Conservation (phyloP, 768 basidiomycete genomes). For the Boletus rex-veris region DNA sequence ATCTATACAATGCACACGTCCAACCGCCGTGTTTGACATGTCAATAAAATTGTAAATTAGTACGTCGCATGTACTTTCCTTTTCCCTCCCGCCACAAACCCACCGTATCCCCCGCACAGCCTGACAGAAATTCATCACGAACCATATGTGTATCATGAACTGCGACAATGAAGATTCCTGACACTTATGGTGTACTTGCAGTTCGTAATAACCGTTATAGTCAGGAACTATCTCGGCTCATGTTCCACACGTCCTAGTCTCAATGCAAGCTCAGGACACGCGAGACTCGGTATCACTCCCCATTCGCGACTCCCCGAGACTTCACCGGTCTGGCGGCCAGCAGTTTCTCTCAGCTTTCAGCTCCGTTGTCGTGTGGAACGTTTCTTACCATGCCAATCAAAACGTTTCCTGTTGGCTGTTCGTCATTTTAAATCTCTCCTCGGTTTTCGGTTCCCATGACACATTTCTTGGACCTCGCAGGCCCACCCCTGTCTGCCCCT, state of each 20-base stretch:
- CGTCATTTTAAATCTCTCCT: constrained; percentile 10
- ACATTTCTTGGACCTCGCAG: constrained; percentile 1
- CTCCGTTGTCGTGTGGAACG: not conserved
- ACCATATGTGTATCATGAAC: not conserved
- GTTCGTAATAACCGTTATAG: constrained; percentile 7
- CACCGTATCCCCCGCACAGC: not conserved
- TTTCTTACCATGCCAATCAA: constrained; percentile 18
- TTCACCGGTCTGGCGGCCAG: not conserved
- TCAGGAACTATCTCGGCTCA: not conserved
- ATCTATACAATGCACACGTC: not conserved
- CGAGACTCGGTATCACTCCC: not conserved
- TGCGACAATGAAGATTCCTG: not conserved
- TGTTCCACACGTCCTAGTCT: not conserved
- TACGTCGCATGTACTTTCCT: not conserved
- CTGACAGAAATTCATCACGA: not conserved
- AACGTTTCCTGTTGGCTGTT: constrained; percentile 22
- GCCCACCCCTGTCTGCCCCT: constrained; percentile 1
- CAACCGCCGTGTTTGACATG: not conserved
- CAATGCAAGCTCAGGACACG: not conserved
- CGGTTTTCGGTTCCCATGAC: constrained; percentile 5
- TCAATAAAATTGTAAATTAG: not conserved
- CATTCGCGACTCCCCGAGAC: not conserved
- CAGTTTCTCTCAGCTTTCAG: not conserved
- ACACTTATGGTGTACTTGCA: constrained; percentile 8
- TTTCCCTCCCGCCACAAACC: not conserved